These are phyloP conservation scores for Adansonia grandidieri DNA, from an alignment of 441 rosid species.

Conservation along the genomic window DNA sequence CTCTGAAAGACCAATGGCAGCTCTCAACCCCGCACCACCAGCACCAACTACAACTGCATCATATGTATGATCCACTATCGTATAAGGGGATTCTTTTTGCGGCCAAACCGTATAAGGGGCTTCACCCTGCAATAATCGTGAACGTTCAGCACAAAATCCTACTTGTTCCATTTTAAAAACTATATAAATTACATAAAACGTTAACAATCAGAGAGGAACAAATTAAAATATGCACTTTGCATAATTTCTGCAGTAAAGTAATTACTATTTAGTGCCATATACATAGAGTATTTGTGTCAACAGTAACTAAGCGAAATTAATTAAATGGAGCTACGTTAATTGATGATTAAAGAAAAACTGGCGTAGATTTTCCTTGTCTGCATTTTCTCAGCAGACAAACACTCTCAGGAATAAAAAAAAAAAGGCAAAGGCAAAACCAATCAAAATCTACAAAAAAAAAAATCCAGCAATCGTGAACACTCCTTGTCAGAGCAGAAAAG, in stretches of 20 bases:
- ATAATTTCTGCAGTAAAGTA: background rate
- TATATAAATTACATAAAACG: background rate
- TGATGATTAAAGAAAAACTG: background rate
- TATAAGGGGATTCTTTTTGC: slow-evolving; percentile 51
- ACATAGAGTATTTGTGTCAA: background rate
- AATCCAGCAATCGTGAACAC: background rate
- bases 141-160: slow-evolving; percentile 5
- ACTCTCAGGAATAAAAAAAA: background rate
- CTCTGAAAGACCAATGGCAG: slow-evolving; percentile 95
- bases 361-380: background rate
- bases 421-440: background rate
- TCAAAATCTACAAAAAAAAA: background rate
- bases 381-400: slow-evolving; percentile 30
- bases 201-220: background rate
- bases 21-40: slow-evolving; percentile 96
- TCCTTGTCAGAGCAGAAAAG: background rate
- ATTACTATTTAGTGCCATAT: background rate
- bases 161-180: background rate
- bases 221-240: background rate
- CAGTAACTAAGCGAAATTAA: background rate
- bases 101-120: slow-evolving; percentile 54
- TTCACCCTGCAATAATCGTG: slow-evolving; percentile 41
- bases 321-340: slow-evolving; percentile 7
- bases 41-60: slow-evolving; percentile 98
- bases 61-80: slow-evolving; percentile 91